Evolutionary conservation across 2,329 filamentous ascomycete genomes (phyloP), one percentile per base, ranked within the genome.

Genomic region (Epichloe amarillans): DNA sequence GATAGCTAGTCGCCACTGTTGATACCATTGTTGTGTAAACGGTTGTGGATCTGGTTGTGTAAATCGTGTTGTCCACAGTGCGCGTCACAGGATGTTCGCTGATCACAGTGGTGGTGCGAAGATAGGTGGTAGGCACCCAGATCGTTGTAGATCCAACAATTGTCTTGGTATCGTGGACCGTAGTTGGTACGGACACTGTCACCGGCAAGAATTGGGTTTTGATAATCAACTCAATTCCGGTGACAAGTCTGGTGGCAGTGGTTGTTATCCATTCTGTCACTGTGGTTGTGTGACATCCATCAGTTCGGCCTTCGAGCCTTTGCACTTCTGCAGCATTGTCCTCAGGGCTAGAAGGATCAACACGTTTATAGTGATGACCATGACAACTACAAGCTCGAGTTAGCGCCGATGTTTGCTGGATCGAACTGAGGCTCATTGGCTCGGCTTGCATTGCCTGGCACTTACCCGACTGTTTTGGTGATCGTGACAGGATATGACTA

Each of bases 401-500:
- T n/a, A 36, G 47, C 15, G 10, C 12, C 11, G 35, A 14, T 41
- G 15, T 4, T 12, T 21, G 30, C 15, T 36, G 30, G 15, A 36
- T 5, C n/a, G 12, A 14, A 37, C 21, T 37, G 5, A 15, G 12
- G 35, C 14, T 12, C 15, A 12, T 38, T 4, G 8, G 12, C 45
- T 23, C 19, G 11, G 14, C 14, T 26, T 39, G 15, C 35, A 14
- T 21, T 10, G 37, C 26, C 17, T 37, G 37, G 35, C 3, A 53
- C 56, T 49, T 46, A 58, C 56, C 50, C 55, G 36, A 46, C 36
- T 17, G 46, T 33, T 17, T 47, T 47, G 10, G 58, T 61, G 1
- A 58, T 46, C 8, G 58, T 60, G n/a, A 60, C 49, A 4, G 57
- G 56, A 35, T 55, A 58, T 4, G 59, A 59, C 58, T 60, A 12